Conservation (phyloP, 2,329 filamentous ascomycete genomes). For the Teratosphaeria gauchensis region DNA sequence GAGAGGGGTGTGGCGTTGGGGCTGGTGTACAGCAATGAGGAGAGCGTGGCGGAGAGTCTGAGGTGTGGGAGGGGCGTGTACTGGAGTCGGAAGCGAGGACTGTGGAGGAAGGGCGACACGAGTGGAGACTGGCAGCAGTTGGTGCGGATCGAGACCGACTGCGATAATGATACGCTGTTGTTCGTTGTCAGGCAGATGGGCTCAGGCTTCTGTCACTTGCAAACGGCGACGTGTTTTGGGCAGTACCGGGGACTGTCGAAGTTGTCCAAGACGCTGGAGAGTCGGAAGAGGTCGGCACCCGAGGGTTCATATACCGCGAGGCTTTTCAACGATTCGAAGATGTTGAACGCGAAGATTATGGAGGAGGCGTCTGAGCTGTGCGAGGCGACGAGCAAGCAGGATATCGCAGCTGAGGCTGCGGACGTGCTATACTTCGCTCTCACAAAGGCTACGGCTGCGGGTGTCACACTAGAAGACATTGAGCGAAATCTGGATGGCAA, state of each 20-base stretch:
- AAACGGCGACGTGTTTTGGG: conserved; percentile 88
- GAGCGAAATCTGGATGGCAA: conserved; percentile 90
- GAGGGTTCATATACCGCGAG: conserved; percentile 87
- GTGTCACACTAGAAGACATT: conserved; percentile 78
- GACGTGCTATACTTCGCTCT: conserved; percentile 94
- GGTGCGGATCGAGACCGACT: conserved; percentile 75
- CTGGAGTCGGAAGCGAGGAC: conserved; percentile 85
- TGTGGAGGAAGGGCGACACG: conserved; percentile 94
- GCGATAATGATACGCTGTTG: conserved; percentile 83
- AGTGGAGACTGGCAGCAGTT: conserved; percentile 91
- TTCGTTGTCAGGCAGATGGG: conserved; percentile 88
- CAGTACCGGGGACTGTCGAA: conserved; percentile 69
- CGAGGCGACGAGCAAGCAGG: conserved; percentile 68
- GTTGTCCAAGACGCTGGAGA: conserved; percentile 76
- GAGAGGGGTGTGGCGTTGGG: conserved; percentile 77
- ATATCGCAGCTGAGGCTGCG: conserved; percentile 88
- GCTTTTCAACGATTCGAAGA: conserved; percentile 82
- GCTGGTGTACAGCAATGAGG: conserved; percentile 85
- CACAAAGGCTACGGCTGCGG: conserved; percentile 76
- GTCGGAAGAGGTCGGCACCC: conserved; percentile 73
- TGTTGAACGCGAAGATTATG: conserved; percentile 92
- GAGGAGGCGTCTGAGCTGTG: conserved; percentile 95
- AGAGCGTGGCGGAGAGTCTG: conserved; percentile 80
- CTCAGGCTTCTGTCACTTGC: conserved; percentile 82
- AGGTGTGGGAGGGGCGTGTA: conserved; percentile 79